A percentile compares a stretch with the other conserved stretches of the same genome.
phyloP scores from a whole-genome alignment of 192 early-diverging fungal genomes.

The Umbelopsis ramanniana region DNA sequence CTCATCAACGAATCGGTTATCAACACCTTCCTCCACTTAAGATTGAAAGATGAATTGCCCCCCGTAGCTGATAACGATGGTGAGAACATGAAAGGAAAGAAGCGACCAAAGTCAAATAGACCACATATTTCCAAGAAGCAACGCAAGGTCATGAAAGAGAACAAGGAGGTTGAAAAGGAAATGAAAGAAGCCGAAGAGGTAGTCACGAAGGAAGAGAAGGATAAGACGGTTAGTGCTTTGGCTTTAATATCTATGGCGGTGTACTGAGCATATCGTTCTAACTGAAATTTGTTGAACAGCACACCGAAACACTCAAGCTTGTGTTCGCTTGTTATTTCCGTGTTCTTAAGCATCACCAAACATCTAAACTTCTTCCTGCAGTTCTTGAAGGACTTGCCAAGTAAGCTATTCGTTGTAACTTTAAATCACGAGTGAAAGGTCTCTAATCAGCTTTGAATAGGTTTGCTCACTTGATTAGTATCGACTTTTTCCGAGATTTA shows the following conservation, averaged over 20 bases:
- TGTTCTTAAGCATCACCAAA: constrained; percentile 84
- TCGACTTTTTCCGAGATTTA: constrained; percentile 95
- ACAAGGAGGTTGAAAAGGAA: constrained; percentile 74
- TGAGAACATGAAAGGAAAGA: constrained; percentile 51
- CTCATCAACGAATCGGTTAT: constrained; percentile 70
- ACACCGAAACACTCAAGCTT: constrained; percentile 92
- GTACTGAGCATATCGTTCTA: neutral
- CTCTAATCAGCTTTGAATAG: constrained; percentile 62
- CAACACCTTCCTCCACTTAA: constrained; percentile 78
- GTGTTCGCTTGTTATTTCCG: constrained; percentile 96
- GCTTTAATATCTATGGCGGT: neutral
- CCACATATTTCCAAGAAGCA: constrained; percentile 66
- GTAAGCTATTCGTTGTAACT: constrained; percentile 44
- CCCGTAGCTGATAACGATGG: constrained; percentile 51
- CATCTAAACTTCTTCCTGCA: constrained; percentile 71
- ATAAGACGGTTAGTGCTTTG: constrained; percentile 58
- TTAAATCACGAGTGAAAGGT: neutral
- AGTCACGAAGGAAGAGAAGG: constrained; percentile 81
- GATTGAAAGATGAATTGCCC: constrained; percentile 83
- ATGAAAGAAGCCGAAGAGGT: constrained; percentile 92
- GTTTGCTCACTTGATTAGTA: constrained; percentile 95
- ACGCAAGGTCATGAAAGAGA: constrained; percentile 75
- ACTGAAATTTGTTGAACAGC: constrained; percentile 48
- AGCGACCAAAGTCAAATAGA: constrained; percentile 60
- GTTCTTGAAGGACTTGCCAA: constrained; percentile 81